phyloP scores from a whole-genome alignment of 2,329 filamentous ascomycete species.

The Delphinella strobiligena region DNA sequence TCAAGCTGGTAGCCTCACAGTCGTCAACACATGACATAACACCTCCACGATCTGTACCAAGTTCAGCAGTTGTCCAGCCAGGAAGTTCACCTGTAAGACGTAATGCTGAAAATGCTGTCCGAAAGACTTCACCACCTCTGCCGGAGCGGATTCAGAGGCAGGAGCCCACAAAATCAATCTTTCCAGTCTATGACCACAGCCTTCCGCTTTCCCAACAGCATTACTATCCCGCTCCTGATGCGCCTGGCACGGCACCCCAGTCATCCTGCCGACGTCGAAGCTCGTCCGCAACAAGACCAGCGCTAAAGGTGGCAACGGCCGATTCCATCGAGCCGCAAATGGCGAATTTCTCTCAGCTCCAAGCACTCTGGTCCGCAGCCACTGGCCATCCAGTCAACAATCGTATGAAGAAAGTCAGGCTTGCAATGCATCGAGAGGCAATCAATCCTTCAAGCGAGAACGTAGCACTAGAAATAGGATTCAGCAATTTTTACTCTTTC shows the following conservation, averaged over 20 bases:
- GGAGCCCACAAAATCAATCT: constrained; percentile 55
- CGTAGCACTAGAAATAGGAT: not conserved
- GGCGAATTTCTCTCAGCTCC: constrained; percentile 8
- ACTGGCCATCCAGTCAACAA: constrained; percentile 2
- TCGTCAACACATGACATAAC: not conserved
- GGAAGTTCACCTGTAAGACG: not conserved
- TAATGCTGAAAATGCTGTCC: constrained; percentile 8
- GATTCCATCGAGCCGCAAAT: not conserved
- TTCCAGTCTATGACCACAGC: constrained; percentile 60
- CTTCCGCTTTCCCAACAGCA: constrained; percentile 54
- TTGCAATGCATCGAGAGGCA: constrained; percentile 5
- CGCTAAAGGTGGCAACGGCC: not conserved
- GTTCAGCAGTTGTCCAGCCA: not conserved
- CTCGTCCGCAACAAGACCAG: not conserved
- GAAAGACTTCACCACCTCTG: constrained; percentile 9
- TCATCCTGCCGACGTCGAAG: not conserved
- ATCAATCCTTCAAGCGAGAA: not conserved
- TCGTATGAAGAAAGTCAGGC: constrained; percentile 2
- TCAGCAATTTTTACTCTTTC: not conserved
- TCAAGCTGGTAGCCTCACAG: constrained; percentile 1
- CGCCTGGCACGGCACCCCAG: not conserved
- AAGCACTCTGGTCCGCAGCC: constrained; percentile 9
- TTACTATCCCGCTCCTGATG: constrained; percentile 44
- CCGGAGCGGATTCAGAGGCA: constrained; percentile 12
- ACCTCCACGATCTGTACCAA: not conserved